These are phyloP conservation scores for Populus euphratica DNA, from an alignment of 345 rosid genomes.

Conservation along the genomic window DNA sequence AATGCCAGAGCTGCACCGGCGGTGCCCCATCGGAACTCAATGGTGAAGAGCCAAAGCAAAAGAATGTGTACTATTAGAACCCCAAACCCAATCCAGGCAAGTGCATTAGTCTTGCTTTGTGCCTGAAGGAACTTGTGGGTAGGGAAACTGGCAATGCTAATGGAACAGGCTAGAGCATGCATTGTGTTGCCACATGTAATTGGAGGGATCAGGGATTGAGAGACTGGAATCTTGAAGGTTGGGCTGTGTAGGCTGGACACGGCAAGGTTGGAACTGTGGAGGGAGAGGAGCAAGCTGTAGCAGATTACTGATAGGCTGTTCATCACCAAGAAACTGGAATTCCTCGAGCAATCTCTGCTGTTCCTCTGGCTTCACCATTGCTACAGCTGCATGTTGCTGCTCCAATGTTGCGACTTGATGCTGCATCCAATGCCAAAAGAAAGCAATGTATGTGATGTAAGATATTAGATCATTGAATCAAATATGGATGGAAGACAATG, in stretches of 20 bases:
- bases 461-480: no score
- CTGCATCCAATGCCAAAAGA: not conserved
- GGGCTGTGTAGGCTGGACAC: constrained; percentile 27
- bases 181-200: constrained; percentile 1
- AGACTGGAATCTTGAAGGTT: constrained; percentile 34
- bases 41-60: constrained; percentile 48
- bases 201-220: constrained; percentile 11
- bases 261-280: constrained; percentile 13
- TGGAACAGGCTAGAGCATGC: not conserved
- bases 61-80: not conserved
- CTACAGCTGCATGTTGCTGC: constrained; percentile 4
- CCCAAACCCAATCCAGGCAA: no score
- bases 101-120: no score
- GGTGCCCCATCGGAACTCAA: constrained; percentile 42
- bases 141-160: no score
- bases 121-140: no score
- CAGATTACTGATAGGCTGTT: constrained; percentile 21
- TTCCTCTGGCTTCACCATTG: constrained; percentile 11
- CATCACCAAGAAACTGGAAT: constrained; percentile 23
- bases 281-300: constrained; percentile 25
- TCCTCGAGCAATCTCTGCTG: constrained; percentile 15
- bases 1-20: constrained; percentile 69
- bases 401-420: constrained; percentile 11
- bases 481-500: not conserved
- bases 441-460: not conserved